A percentile compares a stretch with the other conserved stretches of the same genome.
These are phyloP conservation scores for Colletotrichum coccodes DNA, from an alignment of 2,329 filamentous ascomycete genomes.

Conservation along the genomic window DNA sequence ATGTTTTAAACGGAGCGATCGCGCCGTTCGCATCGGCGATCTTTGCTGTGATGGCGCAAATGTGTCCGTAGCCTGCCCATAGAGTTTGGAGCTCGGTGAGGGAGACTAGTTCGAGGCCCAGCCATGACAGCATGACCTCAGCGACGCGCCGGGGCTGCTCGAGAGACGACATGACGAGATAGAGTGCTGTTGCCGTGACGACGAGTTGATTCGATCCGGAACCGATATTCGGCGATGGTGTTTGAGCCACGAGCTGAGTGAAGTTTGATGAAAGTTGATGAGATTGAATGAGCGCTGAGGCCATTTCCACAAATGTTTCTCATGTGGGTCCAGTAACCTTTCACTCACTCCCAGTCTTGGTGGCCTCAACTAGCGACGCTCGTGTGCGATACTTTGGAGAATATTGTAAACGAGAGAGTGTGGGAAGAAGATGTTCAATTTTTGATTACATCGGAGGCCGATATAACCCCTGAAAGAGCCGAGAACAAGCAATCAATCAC, in stretches of 20 bases:
- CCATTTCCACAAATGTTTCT: conserved; percentile 19
- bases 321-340: conserved; percentile 19
- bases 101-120: conserved; percentile 51
- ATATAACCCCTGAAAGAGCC: background rate
- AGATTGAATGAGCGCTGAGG: background rate
- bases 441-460: no score
- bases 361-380: background rate
- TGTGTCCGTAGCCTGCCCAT: conserved; percentile 65
- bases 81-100: conserved; percentile 52
- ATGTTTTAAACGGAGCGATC: conserved; percentile 1
- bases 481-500: conserved; percentile 8
- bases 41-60: conserved; percentile 63
- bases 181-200: background rate
- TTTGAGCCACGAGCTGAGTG: conserved; percentile 11
- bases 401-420: background rate
- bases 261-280: conserved; percentile 15
- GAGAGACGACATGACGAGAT: conserved; percentile 18
- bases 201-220: background rate
- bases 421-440: no score
- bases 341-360: background rate
- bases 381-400: background rate
- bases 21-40: conserved; percentile 23
- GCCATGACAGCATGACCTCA: conserved; percentile 49
- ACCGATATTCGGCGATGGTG: background rate
- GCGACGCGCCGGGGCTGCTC: conserved; percentile 46